phyloP scores from a whole-genome alignment of 768 basidiomycete genomes.

The Crassisporium funariophilum region DNA sequence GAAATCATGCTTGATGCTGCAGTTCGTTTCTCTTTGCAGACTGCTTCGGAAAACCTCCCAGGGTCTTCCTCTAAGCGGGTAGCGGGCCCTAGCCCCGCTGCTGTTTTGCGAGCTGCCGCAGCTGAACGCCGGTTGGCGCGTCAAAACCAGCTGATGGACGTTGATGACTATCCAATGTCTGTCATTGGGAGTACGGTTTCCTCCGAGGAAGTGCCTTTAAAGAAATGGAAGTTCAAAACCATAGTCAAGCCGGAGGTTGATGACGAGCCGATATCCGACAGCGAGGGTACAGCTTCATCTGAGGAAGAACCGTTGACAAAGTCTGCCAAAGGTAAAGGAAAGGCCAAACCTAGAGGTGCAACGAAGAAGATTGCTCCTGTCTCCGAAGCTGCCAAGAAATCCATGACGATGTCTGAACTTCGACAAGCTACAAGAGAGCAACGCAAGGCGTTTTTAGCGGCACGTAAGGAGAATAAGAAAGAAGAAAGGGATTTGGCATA shows the following conservation, averaged over 20 bases:
- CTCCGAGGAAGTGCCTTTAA: slow-evolving; percentile 37
- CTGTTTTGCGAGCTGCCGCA: slow-evolving; percentile 49
- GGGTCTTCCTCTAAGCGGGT: slow-evolving; percentile 38
- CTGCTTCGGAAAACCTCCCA: slow-evolving; percentile 28
- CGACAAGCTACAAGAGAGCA: slow-evolving; percentile 25
- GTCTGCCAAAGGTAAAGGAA: slow-evolving; percentile 33
- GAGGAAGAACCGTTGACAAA: slow-evolving; percentile 39
- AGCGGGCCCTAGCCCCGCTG: slow-evolving; percentile 40
- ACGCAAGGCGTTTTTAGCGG: slow-evolving; percentile 21
- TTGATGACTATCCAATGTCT: slow-evolving; percentile 25
- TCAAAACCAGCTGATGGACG: slow-evolving; percentile 29
- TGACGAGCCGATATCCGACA: slow-evolving; percentile 23
- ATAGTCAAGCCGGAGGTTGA: slow-evolving; percentile 24
- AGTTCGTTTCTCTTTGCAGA: slow-evolving; percentile 53
- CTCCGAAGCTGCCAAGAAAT: slow-evolving; percentile 16
- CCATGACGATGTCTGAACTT: slow-evolving; percentile 38
- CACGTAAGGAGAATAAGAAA: slow-evolving; percentile 32
- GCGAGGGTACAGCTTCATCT: slow-evolving; percentile 29
- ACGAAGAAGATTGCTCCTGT: neutral
- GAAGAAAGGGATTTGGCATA: slow-evolving; percentile 53
- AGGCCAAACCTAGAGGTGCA: slow-evolving; percentile 14
- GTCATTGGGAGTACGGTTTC: slow-evolving; percentile 31
- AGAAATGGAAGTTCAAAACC: too few relatives aligned
- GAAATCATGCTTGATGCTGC: slow-evolving; percentile 60
- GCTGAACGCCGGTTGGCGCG: slow-evolving; percentile 54